phyloP scores from a whole-genome alignment of 768 basidiomycete species.

The Kwoniella newhampshirensis region DNA sequence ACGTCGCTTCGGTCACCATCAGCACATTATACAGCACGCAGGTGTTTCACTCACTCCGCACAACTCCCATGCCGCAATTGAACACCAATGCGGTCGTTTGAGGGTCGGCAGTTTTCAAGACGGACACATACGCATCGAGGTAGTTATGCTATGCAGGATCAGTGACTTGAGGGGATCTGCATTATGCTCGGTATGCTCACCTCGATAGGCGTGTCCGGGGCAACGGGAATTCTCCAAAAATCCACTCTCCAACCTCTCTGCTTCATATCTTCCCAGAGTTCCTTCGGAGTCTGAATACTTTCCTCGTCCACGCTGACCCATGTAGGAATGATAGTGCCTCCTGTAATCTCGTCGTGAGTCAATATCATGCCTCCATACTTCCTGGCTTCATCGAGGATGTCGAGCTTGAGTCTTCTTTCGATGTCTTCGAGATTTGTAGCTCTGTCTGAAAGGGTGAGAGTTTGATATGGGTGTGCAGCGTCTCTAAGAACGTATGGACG shows the following conservation, averaged over 20 bases:
- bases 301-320: conserved; percentile 86
- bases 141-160: conserved; percentile 71
- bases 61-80: conserved; percentile 95
- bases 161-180: neutral
- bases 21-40: too few species aligned
- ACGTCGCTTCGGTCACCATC: conserved; percentile 64
- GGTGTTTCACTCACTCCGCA: conserved; percentile 57
- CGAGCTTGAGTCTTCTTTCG: conserved; percentile 75
- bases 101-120: conserved; percentile 78
- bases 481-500: conserved; percentile 89
- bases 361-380: conserved; percentile 86
- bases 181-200: conserved; percentile 54
- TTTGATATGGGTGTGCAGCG: conserved; percentile 74
- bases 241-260: conserved; percentile 88
- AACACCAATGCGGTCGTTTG: conserved; percentile 80
- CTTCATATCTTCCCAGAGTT: conserved; percentile 79
- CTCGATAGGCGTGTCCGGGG: conserved; percentile 86
- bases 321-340: conserved; percentile 77
- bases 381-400: conserved; percentile 80
- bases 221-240: conserved; percentile 95
- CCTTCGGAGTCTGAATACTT: conserved; percentile 81
- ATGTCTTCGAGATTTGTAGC: conserved; percentile 93
- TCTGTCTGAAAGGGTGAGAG: conserved; percentile 80
- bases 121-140: conserved; percentile 83
- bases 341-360: conserved; percentile 86